A percentile compares a stretch with the other conserved stretches of the same genome.
Evolutionary conservation across 2,329 filamentous ascomycete genomes (phyloP).

Genomic region (Rutstroemia sp.): DNA sequence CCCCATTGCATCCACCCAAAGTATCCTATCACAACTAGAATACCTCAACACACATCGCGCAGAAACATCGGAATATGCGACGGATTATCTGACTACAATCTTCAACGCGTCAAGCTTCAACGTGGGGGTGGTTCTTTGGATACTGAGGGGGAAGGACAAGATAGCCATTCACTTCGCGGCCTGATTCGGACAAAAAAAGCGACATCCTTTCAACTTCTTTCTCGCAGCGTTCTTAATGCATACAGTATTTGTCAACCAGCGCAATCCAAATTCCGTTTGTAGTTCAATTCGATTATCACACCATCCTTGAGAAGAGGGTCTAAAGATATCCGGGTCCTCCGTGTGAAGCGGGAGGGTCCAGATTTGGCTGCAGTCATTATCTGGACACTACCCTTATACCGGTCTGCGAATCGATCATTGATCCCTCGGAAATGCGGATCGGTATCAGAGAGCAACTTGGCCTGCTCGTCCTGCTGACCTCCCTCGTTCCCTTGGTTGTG

Average conservation of each 20-base stretch:
- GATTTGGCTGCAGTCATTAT: slow-evolving; percentile 1
- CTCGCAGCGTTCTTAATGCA: not conserved
- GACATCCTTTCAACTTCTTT: not conserved
- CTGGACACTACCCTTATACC: not conserved
- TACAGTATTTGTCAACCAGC: not conserved
- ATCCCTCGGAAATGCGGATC: slow-evolving; percentile 57
- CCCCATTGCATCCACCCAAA: no score
- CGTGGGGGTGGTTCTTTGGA: no score
- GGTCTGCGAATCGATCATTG: not conserved
- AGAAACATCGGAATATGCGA: not conserved
- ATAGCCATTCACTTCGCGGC: not conserved
- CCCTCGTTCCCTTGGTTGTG: slow-evolving; percentile 67
- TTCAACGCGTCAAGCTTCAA: no score
- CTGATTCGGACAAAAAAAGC: not conserved
- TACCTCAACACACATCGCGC: no score
- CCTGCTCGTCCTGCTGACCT: slow-evolving; percentile 67
- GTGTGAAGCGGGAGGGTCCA: not conserved
- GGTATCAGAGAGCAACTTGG: slow-evolving; percentile 84
- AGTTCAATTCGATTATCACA: not conserved
- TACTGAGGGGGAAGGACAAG: not conserved
- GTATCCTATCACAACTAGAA: no score
- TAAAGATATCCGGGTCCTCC: not conserved
- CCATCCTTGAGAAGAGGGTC: not conserved
- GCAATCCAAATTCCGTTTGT: not conserved
- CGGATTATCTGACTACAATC: not conserved